Evolutionary conservation across 331 rosid species (phyloP), one percentile per base, ranked within the genome.

Genomic region (Rhamnella rubrinervis): DNA sequence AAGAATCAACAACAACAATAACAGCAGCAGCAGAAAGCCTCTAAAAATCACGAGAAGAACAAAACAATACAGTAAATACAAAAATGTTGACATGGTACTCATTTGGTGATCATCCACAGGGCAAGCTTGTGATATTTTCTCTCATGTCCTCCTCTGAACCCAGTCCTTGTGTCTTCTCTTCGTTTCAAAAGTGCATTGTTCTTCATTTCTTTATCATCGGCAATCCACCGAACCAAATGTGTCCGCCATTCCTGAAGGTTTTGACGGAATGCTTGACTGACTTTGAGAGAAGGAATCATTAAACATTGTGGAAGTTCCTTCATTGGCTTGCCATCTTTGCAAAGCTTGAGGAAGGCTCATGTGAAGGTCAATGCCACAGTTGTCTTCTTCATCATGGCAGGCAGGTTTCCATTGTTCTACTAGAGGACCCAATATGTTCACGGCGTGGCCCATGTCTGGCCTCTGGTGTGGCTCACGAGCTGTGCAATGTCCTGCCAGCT

Each of bases 401-500:
- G 82, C 65, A 8, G 96, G 96, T 60, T 87, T 89, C 96, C 96
- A 89, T 53, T 81, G 92, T 67, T 89, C 92, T 7, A 89, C 96
- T 4, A 89, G 85, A 39, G 96, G 96, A 69, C 83, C 88, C 79
- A 89, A 72, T 44, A 87, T 81, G 70, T 89, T 89, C 71, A 89
- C 96, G 0, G 92, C 92, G 66, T 89, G 96, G 40, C 96, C 96
- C 96, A 89, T 89, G 64, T 89, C 96, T 0, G 96, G 96, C 73
- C 96, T 87, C 77, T 87, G 96, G 81, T 86, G 83, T 1, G 90
- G 92, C 74, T 89, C 96, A 0, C 89, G 92, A 28, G 92, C 92
- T 16, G 96, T 89, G 73, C 96, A 89, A 59, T 89, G 89, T 39
- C 92, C 96, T 19, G 92, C 92, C 10, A 89, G 84, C 83, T 89